A percentile compares a stretch with the other conserved stretches of the same genome.
Conservation (phyloP, 2,329 filamentous ascomycete genomes). For the Lachnellula occidentalis region DNA sequence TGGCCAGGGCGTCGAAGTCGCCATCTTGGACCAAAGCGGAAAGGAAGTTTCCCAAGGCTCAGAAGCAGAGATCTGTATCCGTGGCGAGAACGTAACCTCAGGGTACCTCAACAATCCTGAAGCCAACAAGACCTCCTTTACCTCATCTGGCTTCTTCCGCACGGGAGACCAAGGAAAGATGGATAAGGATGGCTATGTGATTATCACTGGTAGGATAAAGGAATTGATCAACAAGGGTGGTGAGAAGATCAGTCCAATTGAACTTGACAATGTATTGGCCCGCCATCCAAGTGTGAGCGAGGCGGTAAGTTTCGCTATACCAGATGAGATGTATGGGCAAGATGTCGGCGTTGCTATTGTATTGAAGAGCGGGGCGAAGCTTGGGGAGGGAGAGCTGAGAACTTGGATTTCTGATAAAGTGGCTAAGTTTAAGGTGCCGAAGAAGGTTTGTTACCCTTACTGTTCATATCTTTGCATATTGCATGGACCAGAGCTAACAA, state of each 20-base stretch:
- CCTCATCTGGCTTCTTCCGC: constrained; percentile 73
- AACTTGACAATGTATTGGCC: constrained; percentile 78
- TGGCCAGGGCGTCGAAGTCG: constrained; percentile 77
- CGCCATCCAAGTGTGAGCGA: constrained; percentile 68
- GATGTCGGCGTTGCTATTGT: constrained; percentile 75
- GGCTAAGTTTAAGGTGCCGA: constrained; percentile 81
- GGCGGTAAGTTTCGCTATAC: constrained; percentile 77
- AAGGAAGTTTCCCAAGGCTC: constrained; percentile 61
- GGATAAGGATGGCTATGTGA: constrained; percentile 74
- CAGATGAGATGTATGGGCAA: constrained; percentile 78
- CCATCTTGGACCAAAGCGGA: constrained; percentile 67
- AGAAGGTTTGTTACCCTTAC: constrained; percentile 53
- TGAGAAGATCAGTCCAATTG: constrained; percentile 85
- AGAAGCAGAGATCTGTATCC: constrained; percentile 79
- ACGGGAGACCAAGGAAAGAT: constrained; percentile 82
- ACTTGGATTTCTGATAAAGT: constrained; percentile 63
- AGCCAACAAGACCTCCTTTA: constrained; percentile 71
- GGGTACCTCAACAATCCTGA: constrained; percentile 79
- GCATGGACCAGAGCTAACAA: constrained; percentile 8
- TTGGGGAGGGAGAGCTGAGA: constrained; percentile 57
- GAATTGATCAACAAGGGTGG: constrained; percentile 88
- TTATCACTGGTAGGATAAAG: constrained; percentile 89
- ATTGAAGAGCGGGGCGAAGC: constrained; percentile 56
- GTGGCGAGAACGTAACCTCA: constrained; percentile 75
- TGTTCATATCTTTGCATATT: neutral